phyloP scores from a whole-genome alignment of 306 rosid genomes.

The Cyamopsis tetragonoloba region DNA sequence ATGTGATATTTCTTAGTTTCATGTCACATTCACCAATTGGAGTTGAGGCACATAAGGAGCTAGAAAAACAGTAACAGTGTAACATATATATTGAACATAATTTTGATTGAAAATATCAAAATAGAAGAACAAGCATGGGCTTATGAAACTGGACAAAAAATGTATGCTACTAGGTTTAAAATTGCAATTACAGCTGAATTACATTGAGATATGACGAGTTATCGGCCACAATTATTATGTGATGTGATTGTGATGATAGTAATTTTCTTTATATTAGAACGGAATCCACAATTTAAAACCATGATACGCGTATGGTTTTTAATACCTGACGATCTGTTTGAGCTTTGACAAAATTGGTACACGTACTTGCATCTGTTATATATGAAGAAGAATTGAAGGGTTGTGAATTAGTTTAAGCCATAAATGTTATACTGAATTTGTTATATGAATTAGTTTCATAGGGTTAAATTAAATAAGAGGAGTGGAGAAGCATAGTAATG shows the following conservation, averaged over 20 bases:
- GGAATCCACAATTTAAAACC: too few species aligned
- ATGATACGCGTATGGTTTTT: too few species aligned
- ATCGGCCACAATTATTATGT: too few species aligned
- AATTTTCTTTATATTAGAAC: too few species aligned
- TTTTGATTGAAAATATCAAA: background rate
- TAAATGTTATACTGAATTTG: background rate
- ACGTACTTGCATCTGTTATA: constrained; percentile 43
- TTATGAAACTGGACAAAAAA: background rate
- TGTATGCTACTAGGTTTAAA: too few species aligned
- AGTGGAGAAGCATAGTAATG: background rate
- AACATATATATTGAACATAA: background rate
- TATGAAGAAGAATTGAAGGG: background rate
- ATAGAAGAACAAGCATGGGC: background rate
- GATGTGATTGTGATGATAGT: too few species aligned
- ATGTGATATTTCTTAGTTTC: background rate
- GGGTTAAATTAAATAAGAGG: background rate
- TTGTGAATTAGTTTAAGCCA: constrained; percentile 4
- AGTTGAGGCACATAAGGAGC: background rate
- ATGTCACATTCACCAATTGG: constrained; percentile 5
- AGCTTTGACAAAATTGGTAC: constrained; percentile 31
- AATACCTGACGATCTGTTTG: constrained; percentile 53
- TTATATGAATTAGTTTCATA: background rate
- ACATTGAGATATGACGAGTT: too few species aligned
- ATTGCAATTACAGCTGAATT: too few species aligned
- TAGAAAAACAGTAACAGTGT: background rate